Evolutionary conservation across 441 rosid genomes (phyloP).

Genomic region (Pelargonium citronellum): DNA sequence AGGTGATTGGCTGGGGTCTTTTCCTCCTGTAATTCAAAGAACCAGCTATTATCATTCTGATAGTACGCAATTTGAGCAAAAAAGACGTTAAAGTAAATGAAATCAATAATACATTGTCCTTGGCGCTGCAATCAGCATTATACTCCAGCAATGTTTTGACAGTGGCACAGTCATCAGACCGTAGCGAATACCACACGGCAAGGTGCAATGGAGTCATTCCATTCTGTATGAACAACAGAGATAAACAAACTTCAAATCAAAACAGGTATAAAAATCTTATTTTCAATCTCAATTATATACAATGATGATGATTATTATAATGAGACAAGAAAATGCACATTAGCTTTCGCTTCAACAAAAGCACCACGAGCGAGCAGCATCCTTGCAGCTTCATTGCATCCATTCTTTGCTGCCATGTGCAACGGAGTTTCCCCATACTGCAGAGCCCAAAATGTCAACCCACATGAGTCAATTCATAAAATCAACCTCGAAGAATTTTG

Average conservation of each 20-base stretch:
- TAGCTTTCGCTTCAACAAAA: slow-evolving; percentile 78
- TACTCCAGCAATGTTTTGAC: slow-evolving; percentile 71
- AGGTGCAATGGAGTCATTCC: slow-evolving; percentile 97
- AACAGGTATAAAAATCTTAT: slow-evolving; percentile 10
- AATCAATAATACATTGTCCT: slow-evolving; percentile 56
- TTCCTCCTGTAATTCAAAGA: slow-evolving; percentile 56
- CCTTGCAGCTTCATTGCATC: slow-evolving; percentile 69
- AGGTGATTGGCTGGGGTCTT: slow-evolving; percentile 86
- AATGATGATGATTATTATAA: slow-evolving; percentile 6
- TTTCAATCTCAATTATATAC: background rate
- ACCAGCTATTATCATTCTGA: slow-evolving; percentile 8
- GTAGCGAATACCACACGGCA: slow-evolving; percentile 85
- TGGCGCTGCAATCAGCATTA: slow-evolving; percentile 82
- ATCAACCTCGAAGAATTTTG: background rate
- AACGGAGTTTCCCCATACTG: slow-evolving; percentile 98
- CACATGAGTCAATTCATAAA: slow-evolving; percentile 2
- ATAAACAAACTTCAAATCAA: slow-evolving; percentile 14
- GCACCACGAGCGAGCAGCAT: slow-evolving; percentile 82
- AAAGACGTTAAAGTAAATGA: background rate
- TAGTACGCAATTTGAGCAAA: slow-evolving; percentile 11
- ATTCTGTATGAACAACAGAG: slow-evolving; percentile 47
- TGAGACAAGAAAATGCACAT: slow-evolving; percentile 35
- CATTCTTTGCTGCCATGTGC: slow-evolving; percentile 98
- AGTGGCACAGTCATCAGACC: slow-evolving; percentile 67
- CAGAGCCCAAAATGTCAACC: slow-evolving; percentile 23